These are phyloP conservation scores for Suaeda aralocaspica DNA, from an alignment of 148 eudicot species.

Conservation along the genomic window DNA sequence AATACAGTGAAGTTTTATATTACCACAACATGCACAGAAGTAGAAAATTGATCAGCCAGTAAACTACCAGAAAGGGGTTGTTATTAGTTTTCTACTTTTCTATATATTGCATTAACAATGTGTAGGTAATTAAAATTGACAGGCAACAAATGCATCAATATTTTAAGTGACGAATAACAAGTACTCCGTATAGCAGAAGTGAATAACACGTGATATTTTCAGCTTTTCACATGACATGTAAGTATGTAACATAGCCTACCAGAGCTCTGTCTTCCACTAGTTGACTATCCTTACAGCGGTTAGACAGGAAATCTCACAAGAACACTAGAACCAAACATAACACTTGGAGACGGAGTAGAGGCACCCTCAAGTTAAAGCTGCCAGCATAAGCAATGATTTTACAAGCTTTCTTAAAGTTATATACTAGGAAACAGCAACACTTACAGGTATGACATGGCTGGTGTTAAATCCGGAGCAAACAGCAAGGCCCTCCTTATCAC, in stretches of 20 bases:
- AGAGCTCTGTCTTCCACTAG: no score
- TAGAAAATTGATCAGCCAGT: background rate
- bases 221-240: no score
- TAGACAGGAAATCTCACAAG: background rate
- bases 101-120: background rate
- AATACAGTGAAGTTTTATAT: background rate
- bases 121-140: background rate
- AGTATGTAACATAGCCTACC: no score
- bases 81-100: no score
- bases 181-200: no score
- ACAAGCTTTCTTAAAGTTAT: background rate
- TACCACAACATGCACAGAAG: background rate
- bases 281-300: background rate
- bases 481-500: conserved; percentile 75
- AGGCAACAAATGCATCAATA: background rate
- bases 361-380: background rate
- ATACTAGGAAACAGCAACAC: conserved; percentile 18
- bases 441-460: conserved; percentile 91
- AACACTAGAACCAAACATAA: background rate
- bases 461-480: conserved; percentile 81
- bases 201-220: no score
- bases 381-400: background rate
- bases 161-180: no score
- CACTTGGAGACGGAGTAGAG: background rate
- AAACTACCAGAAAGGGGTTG: background rate